These are phyloP conservation scores for Coprinopsis sp. DNA, from an alignment of 768 basidiomycete species.

Conservation along the genomic window DNA sequence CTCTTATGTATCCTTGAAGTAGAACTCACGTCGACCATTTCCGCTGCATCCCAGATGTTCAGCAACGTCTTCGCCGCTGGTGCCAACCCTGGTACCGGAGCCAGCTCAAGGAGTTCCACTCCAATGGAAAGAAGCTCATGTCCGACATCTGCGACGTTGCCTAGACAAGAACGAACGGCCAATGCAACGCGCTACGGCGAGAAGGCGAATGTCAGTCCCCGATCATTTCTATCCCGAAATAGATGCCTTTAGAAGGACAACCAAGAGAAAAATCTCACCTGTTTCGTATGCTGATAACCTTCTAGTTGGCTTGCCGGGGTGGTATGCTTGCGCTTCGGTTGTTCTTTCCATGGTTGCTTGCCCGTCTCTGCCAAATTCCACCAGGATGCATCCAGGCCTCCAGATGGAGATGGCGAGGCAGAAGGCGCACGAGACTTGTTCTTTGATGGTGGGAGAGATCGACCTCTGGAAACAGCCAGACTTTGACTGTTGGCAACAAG, in stretches of 20 bases:
- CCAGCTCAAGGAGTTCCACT: constrained; percentile 35
- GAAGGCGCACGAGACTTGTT: neutral
- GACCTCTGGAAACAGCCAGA: neutral
- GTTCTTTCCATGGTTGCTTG: constrained; percentile 10
- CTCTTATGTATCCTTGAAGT: neutral
- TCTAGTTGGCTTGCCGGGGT: constrained; percentile 10
- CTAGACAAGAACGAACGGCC: constrained; percentile 29
- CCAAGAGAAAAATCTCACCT: constrained; percentile 7
- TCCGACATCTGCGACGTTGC: constrained; percentile 28
- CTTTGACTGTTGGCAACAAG: neutral
- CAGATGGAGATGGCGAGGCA: constrained; percentile 8
- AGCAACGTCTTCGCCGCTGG: constrained; percentile 44
- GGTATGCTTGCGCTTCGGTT: constrained; percentile 7
- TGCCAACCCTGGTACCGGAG: constrained; percentile 49
- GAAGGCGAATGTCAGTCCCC: neutral
- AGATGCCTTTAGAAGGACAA: neutral
- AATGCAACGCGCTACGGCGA: constrained; percentile 27
- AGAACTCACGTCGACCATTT: constrained; percentile 48
- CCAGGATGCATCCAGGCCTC: constrained; percentile 13
- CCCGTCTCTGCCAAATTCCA: constrained; percentile 9
- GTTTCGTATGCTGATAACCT: constrained; percentile 10
- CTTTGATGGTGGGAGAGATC: neutral
- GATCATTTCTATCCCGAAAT: neutral
- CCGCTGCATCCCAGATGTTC: constrained; percentile 51
- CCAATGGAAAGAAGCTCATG: constrained; percentile 33